Base-by-base conservation (phyloP, 1,284 basidiomycete genomes). In the Agaricales sp. region DNA sequence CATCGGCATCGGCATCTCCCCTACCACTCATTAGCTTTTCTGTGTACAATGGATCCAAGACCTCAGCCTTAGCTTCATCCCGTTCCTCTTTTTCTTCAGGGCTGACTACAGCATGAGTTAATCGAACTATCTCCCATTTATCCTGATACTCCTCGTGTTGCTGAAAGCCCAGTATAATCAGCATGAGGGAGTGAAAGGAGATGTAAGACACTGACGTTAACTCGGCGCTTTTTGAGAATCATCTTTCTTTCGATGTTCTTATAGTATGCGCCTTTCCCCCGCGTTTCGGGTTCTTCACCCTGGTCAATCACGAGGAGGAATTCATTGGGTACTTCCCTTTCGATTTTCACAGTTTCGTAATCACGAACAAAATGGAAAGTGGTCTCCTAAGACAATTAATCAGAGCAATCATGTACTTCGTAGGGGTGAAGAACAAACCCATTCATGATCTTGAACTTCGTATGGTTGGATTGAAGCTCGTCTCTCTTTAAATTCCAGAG, bases 161-260 rank as follows among this genome's bases (percentile, higher is more conserved):
- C 81, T 85, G 64, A 25, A 52, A 24, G 18, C 3, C 20, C 11
- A 26, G 8, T 8, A 13, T 13, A 6, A 13, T 11, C n/a, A 20
- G 50, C 11, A 48, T 19, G 19, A 51, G 49, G n/a, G n/a, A 39
- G 41, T 54, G 47, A 48, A 41, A 19, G 30, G 21, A 41, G 14
- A 44, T 48, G 14, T 47, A 35, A 51, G 39, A 46, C 18, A 62
- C 80, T 62, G 55, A 90, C 89, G 62, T 84, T 86, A 16, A 75
- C 77, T 12, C 90, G 77, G 62, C 84, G 88, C 71, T 92, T 92
- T 65, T 91, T 89, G 45, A 94, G 68, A 18, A 80, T 70, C 75
- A 91, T 90, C 63, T 90, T 90, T 52, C 87, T 79, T 62, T 85
- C 82, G 52, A 93, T 87, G 59, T 84, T 83, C 66, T 91, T 92